phyloP scores from a whole-genome alignment of 192 early-diverging fungal genomes.

The Podila verticillata region DNA sequence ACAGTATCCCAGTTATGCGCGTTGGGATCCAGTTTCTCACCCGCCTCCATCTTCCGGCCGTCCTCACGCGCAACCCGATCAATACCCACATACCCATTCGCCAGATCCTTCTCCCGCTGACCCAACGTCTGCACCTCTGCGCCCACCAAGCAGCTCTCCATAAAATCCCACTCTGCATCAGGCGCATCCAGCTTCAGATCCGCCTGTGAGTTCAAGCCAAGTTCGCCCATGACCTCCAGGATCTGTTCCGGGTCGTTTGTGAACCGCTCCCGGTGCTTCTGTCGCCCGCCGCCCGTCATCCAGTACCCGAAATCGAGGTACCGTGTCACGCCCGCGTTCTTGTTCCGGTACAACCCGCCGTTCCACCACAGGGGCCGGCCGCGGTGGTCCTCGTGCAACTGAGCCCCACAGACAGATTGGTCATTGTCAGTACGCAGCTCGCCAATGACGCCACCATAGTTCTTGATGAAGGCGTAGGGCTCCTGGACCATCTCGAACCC shows the following conservation, averaged over 20 bases:
- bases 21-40: constrained; percentile 21
- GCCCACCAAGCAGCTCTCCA: constrained; percentile 14
- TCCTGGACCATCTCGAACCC: constrained; percentile 68
- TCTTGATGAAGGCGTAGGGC: constrained; percentile 61
- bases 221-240: constrained; percentile 23
- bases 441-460: constrained; percentile 63
- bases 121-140: not conserved
- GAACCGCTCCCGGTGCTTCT: constrained; percentile 36
- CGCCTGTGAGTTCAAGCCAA: constrained; percentile 4
- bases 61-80: constrained; percentile 36
- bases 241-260: constrained; percentile 29
- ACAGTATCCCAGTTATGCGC: constrained; percentile 24
- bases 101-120: not conserved
- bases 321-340: constrained; percentile 47
- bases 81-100: constrained; percentile 22
- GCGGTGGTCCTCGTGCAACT: constrained; percentile 54
- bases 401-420: constrained; percentile 54
- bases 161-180: constrained; percentile 24
- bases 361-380: constrained; percentile 62
- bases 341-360: constrained; percentile 59
- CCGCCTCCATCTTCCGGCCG: not conserved
- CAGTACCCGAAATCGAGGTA: constrained; percentile 53
- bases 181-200: constrained; percentile 9
- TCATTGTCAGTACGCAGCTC: constrained; percentile 46
- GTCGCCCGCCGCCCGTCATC: constrained; percentile 40